These are phyloP conservation scores for Penicillium sp. DNA, from an alignment of 2,329 filamentous ascomycete genomes.

Conservation along the genomic window DNA sequence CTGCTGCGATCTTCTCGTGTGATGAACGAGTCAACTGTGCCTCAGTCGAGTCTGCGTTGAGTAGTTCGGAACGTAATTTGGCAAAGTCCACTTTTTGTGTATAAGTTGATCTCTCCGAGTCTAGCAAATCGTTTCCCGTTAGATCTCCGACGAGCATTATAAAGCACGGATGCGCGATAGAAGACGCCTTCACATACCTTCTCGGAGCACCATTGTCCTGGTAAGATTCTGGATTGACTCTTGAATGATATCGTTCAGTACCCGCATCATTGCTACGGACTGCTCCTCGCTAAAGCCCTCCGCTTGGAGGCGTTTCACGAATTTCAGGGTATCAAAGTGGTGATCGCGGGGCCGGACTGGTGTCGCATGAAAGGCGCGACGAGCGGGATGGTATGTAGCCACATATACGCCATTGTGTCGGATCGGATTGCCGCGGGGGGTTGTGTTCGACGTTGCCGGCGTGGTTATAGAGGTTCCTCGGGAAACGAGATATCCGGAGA, in stretches of 20 bases:
- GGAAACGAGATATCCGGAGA: conserved; percentile 21
- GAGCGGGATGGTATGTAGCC: conserved; percentile 43
- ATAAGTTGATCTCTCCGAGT: conserved; percentile 57
- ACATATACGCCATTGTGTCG: conserved; percentile 51
- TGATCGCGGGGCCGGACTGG: conserved; percentile 68
- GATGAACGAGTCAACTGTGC: conserved; percentile 81
- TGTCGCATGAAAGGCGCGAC: conserved; percentile 64
- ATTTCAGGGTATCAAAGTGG: conserved; percentile 97
- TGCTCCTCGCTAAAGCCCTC: conserved; percentile 97
- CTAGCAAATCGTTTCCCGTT: conserved; percentile 27
- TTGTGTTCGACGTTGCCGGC: conserved; percentile 14
- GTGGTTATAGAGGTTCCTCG: conserved; percentile 20
- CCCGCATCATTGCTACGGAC: conserved; percentile 96
- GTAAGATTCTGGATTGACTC: conserved; percentile 98
- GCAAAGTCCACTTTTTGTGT: conserved; percentile 96
- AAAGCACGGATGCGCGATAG: background rate
- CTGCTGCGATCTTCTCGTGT: conserved; percentile 90
- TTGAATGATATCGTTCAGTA: conserved; percentile 93
- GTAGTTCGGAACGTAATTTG: conserved; percentile 89
- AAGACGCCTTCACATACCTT: conserved; percentile 61
- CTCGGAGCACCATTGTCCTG: conserved; percentile 93
- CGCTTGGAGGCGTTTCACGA: conserved; percentile 82
- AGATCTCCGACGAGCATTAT: background rate
- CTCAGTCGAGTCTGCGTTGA: conserved; percentile 89
- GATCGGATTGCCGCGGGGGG: conserved; percentile 35